Evolutionary conservation across 2,329 filamentous ascomycete species (phyloP), one percentile per base, ranked within the genome.

Genomic region (Sclerotinia subarctica): DNA sequence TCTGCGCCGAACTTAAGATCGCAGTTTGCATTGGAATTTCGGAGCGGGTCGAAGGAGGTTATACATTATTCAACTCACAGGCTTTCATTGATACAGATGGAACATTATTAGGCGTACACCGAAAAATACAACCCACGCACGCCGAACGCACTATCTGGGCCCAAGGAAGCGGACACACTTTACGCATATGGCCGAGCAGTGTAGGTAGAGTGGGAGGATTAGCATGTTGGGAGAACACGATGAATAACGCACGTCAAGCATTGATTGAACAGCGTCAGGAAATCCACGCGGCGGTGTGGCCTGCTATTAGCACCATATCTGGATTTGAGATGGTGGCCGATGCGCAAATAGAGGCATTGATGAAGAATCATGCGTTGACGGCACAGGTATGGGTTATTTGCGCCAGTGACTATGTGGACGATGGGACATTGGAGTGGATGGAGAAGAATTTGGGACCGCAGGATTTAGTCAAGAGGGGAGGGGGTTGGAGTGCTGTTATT

Each of bases 351-450:
- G 81, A 82, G 74, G 80, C 79, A 6, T 70, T 82, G 47, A 82
- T 82, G 80, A 82, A 82, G 73, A 73, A 75, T 6, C 81, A 82
- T 69, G 80, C 81, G 2, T 68, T 82, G 32, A 81, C 80, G 1
- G 80, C 78, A 19, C 81, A 82, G 68, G 78, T 79, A 2, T 82
- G 81, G 65, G 81, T 81, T 29, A 73, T 82, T 42, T 76, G 76
- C 1, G 80, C 80, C 2, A 78, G 77, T 8, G 80, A 80, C 64
- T 81, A 81, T 42, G 78, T 82, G 2, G 80, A 82, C 47, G 74
- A 80, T 17, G 74, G 70, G 2, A 82, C 80, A 51, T 72, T 82
- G 19, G 70, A 76, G 19, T 82, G 64, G 64, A 58, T 66, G 54
- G 32, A 59, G 19, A 32, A 60, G 5, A 66, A 60, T 21, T 1